A percentile compares a stretch with the other conserved stretches of the same genome.
These are phyloP conservation scores for Hanseniaspora mollemarum DNA, from an alignment of 805 yeast species.

Conservation along the genomic window DNA sequence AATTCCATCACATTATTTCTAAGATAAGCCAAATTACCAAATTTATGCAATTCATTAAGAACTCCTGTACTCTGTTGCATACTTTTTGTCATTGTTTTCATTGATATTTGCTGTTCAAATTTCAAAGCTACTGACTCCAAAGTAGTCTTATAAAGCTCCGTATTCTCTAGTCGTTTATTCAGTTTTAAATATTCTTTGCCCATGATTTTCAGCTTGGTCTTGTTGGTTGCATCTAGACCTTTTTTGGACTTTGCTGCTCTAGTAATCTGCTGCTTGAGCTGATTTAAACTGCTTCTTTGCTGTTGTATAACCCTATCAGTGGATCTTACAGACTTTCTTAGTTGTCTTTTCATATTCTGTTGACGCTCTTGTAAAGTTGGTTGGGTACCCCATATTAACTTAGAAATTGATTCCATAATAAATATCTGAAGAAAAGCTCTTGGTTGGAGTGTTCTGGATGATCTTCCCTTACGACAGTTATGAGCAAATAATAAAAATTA, in stretches of 20 bases:
- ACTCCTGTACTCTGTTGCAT: conserved; percentile 66
- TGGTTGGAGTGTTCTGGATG: too few relatives aligned
- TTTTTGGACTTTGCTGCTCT: neutral
- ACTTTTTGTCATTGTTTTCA: conserved; percentile 70
- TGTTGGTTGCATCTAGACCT: neutral
- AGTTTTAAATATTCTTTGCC: conserved; percentile 72
- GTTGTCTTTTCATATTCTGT: conserved; percentile 60
- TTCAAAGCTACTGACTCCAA: conserved; percentile 78
- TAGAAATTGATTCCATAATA: conserved; percentile 69
- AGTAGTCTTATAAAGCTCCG: conserved; percentile 52
- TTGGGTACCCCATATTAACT: conserved; percentile 66
- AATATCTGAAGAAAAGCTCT: neutral
- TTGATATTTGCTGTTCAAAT: conserved; percentile 79
- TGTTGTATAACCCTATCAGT: conserved; percentile 65
- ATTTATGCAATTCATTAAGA: conserved; percentile 77
- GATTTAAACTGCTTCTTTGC: conserved; percentile 59
- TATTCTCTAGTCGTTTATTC: conserved; percentile 41
- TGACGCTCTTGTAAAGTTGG: conserved; percentile 89
- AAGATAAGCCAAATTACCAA: conserved; percentile 69
- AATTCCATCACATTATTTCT: conserved; percentile 74
- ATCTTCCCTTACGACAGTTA: too few relatives aligned
- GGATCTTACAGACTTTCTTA: conserved; percentile 77
- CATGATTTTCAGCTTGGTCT: conserved; percentile 51
- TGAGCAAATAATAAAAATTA: too few relatives aligned
- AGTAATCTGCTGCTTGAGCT: conserved; percentile 35